Conservation (phyloP, 768 basidiomycete species). For the Tylopilus vinaceipallidus region DNA sequence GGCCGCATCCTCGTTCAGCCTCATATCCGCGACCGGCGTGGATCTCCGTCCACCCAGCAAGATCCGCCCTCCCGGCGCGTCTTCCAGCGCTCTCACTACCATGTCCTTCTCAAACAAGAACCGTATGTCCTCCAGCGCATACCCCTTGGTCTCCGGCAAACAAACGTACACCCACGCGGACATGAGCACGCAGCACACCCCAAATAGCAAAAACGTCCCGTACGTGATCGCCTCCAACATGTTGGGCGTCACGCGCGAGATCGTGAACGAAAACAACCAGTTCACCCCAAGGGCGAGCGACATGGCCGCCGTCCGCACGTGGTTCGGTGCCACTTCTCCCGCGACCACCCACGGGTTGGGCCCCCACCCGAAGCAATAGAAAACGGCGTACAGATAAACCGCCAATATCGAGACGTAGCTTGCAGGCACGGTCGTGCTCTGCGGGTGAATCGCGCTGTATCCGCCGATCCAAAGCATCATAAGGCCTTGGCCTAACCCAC, state of each 20-base stretch:
- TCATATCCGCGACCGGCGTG: conserved; percentile 28
- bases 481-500: conserved; percentile 45
- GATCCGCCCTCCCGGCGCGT: conserved; percentile 33
- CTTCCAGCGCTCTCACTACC: conserved; percentile 32
- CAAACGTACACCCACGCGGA: conserved; percentile 36
- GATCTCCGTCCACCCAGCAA: conserved; percentile 30
- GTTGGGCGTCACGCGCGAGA: conserved; percentile 38
- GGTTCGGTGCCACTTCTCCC: conserved; percentile 38
- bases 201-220: conserved; percentile 35
- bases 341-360: conserved; percentile 32
- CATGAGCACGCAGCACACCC: conserved; percentile 33
- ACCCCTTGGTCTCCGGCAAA: conserved; percentile 41
- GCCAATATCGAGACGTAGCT: conserved; percentile 39
- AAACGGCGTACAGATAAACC: conserved; percentile 38
- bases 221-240: conserved; percentile 33
- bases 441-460: conserved; percentile 33
- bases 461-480: conserved; percentile 40
- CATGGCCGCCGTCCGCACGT: conserved; percentile 36
- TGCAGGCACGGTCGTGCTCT: conserved; percentile 27
- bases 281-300: conserved; percentile 32
- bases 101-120: conserved; percentile 37
- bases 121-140: conserved; percentile 39
- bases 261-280: conserved; percentile 38
- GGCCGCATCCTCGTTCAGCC: not conserved
- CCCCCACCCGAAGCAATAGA: conserved; percentile 36